phyloP scores from a whole-genome alignment of 2,329 filamentous ascomycete species.

The Talaromyces amestolkiae region DNA sequence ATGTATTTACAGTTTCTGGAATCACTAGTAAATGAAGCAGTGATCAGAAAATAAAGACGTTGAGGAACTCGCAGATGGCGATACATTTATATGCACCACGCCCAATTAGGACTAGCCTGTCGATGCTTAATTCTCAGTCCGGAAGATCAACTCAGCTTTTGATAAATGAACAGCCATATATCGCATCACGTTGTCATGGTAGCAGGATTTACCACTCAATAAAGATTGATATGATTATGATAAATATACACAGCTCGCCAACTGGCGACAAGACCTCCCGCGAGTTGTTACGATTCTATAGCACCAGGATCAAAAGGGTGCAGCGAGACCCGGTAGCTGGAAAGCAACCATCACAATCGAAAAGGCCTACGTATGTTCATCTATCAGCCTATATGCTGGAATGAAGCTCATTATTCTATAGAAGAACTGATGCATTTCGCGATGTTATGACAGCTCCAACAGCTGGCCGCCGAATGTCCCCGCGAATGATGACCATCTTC shows the following conservation, averaged over 20 bases:
- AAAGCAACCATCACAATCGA: not conserved
- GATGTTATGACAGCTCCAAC: not conserved
- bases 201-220: not conserved
- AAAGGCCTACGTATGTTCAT: not conserved
- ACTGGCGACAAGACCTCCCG: not conserved
- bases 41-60: not conserved
- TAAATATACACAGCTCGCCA: not conserved
- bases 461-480: conserved; percentile 25
- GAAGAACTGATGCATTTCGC: conserved; percentile 8
- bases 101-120: not conserved
- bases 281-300: conserved; percentile 6
- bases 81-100: not conserved
- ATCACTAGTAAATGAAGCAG: not conserved
- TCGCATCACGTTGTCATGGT: not conserved
- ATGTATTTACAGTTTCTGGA: no score
- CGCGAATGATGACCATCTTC: conserved; percentile 36
- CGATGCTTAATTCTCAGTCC: not conserved
- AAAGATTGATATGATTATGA: not conserved
- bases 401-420: not conserved
- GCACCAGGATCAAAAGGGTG: not conserved
- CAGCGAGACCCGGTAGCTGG: not conserved
- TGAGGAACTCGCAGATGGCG: not conserved
- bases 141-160: not conserved
- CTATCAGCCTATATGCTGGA: not conserved
- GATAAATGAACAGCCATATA: not conserved